These are phyloP conservation scores for Yamadazyma epiphylla DNA, from an alignment of 1,139 yeast species.

Conservation along the genomic window DNA sequence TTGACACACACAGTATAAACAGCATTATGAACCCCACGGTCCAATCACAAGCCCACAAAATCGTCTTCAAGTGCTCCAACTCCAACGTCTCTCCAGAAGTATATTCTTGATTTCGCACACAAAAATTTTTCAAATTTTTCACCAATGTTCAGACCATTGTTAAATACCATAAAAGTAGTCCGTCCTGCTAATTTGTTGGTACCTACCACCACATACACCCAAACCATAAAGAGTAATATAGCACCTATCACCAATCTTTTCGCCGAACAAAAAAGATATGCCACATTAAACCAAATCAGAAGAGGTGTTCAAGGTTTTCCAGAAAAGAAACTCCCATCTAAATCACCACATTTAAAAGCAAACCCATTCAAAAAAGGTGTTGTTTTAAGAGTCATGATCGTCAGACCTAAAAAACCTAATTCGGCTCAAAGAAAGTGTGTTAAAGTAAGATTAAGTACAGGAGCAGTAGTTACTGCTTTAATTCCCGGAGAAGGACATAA, in stretches of 20 bases:
- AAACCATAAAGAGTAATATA: constrained; percentile 3
- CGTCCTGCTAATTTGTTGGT: constrained; percentile 2
- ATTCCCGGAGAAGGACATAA: constrained; percentile 99
- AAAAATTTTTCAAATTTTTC: constrained; percentile 8
- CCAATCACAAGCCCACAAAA: too few species aligned
- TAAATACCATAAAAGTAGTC: constrained; percentile 6
- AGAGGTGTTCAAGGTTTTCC: constrained; percentile 61
- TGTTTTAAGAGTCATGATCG: constrained; percentile 88
- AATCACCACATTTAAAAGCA: constrained; percentile 77
- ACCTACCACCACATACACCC: constrained; percentile 5
- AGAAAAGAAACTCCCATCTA: constrained; percentile 40
- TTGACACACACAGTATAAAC: too few species aligned
- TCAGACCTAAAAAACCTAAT: constrained; percentile 97
- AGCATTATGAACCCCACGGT: too few species aligned
- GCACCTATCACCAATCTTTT: constrained; percentile 1
- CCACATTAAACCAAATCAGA: constrained; percentile 71
- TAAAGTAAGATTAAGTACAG: constrained; percentile 89
- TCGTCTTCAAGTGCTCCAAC: too few species aligned
- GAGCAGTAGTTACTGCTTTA: constrained; percentile 84
- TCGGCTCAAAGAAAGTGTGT: constrained; percentile 97
- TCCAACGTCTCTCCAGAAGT: too few species aligned
- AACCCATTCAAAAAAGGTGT: constrained; percentile 91
- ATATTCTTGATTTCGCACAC: too few species aligned
- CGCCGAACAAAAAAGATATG: constrained; percentile 42
- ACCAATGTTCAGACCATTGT: constrained; percentile 11